Conservation (phyloP, 176 grass and related monocot genomes). For the Avena insularis region DNA sequence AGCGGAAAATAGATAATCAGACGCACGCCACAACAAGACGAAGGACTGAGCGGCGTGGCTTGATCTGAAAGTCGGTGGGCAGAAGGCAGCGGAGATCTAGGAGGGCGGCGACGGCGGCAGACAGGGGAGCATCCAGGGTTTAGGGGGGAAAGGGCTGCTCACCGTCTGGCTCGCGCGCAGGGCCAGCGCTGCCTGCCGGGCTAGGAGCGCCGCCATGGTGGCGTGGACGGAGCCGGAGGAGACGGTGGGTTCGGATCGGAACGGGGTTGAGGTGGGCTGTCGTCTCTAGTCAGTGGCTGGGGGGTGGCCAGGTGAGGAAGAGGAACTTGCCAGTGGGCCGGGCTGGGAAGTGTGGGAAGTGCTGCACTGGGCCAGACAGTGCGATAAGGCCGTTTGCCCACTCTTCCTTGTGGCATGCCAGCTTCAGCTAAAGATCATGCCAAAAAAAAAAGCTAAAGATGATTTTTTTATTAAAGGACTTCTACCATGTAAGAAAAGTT, state of each 20-base stretch:
- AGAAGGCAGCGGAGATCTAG: constrained; percentile 35
- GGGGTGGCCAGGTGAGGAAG: constrained; percentile 27
- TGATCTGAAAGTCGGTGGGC: constrained; percentile 26
- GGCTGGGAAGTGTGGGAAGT: not conserved
- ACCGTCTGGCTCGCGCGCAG: constrained; percentile 75
- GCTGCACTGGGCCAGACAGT: not conserved
- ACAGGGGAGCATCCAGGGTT: not conserved
- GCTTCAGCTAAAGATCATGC: no score
- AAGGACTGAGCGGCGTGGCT: not conserved
- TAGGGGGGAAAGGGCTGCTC: constrained; percentile 22
- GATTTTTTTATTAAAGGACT: not conserved
- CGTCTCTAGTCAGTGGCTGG: constrained; percentile 30
- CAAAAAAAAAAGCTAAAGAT: no score
- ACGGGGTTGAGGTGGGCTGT: not conserved
- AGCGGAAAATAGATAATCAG: constrained; percentile 17
- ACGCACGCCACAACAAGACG: not conserved
- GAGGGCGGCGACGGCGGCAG: not conserved
- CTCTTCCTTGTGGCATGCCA: no score
- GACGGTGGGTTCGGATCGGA: constrained; percentile 33
- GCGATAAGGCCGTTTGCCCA: no score
- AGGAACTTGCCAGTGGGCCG: constrained; percentile 8
- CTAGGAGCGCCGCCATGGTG: constrained; percentile 73
- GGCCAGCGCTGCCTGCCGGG: constrained; percentile 75
- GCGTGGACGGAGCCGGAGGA: constrained; percentile 44
- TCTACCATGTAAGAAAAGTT: not conserved